Base-by-base conservation (phyloP, 306 rosid genomes). In the Sicyos baderoa region DNA sequence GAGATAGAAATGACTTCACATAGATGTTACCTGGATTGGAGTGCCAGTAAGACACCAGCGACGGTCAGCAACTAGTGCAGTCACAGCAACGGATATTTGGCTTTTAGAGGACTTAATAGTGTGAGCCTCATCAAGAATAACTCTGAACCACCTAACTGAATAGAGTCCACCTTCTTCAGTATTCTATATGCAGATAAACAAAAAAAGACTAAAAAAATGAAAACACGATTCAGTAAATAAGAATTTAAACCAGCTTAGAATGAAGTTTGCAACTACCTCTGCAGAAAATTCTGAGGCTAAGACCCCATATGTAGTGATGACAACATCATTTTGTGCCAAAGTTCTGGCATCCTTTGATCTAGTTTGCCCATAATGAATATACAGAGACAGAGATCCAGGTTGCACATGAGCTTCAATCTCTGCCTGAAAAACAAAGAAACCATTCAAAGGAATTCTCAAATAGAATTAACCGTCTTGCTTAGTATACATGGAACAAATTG, bases 11-110 rank as follows among this genome's bases (percentile, higher is more conserved):
- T 14, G 47, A 55, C 40, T 49, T 58, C 42, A 54, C 51, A 13
- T 4, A 40, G 63, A 77, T 76, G 32, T 57, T 53, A 86, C 97
- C 95, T 92, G 97, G 66, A 92, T 89, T 13, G 97, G 97, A 70
- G 97, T 92, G 66, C 97, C 97, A 55, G 97, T 92, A 55, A 92
- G 96, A 82, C 96, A 89, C 97, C 97, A 92, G 51, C 96, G 96
- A 14, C 85, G 75, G 79, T 85, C 96, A 79, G 97, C 95, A 72
- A 67, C 87, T 78, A 92, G 71, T 66, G 96, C 92, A 51, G 93
- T 61, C 65, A 89, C 83, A 27, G 97, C 97, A 18, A 78, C 40
- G 19, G 97, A 92, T 78, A 92, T 79, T 84, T 89, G 97, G 75
- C 96, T 92, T 79, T 89, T 92, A 54, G 95, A 84, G 78, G 97